phyloP scores from a whole-genome alignment of 768 basidiomycete species.

The Ramaria sp. region DNA sequence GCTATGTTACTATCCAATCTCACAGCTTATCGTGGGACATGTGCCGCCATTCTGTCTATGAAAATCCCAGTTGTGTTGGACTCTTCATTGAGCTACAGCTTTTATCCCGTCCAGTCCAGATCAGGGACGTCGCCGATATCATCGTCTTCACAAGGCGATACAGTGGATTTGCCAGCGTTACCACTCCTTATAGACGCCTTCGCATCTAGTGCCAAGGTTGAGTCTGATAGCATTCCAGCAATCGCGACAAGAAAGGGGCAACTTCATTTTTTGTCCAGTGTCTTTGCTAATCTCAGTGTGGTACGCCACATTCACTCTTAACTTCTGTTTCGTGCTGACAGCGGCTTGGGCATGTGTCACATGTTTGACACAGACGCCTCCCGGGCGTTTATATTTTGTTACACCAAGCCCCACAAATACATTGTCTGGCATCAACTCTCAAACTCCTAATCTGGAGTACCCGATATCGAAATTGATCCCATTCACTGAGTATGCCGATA shows the following conservation, averaged over 20 bases:
- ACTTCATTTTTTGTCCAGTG: constrained; percentile 85
- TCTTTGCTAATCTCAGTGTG: constrained; percentile 83
- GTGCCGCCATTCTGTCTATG: constrained; percentile 51
- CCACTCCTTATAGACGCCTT: constrained; percentile 88
- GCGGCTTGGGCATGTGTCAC: background rate
- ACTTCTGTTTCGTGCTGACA: background rate
- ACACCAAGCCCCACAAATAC: constrained; percentile 41
- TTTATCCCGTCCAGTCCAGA: constrained; percentile 68
- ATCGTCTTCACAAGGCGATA: constrained; percentile 47
- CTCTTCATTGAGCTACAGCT: constrained; percentile 36
- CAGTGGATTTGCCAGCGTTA: constrained; percentile 49
- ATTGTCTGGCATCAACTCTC: background rate
- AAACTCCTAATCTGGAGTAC: constrained; percentile 43
- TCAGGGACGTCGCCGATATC: constrained; percentile 73
- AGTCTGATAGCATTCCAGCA: constrained; percentile 35
- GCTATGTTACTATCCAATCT: constrained; percentile 98
- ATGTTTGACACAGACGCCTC: constrained; percentile 42
- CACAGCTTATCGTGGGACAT: constrained; percentile 61
- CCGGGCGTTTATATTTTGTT: constrained; percentile 73
- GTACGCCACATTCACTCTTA: constrained; percentile 33
- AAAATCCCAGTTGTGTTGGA: constrained; percentile 53
- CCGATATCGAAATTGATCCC: constrained; percentile 72
- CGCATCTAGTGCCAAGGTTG: constrained; percentile 54
- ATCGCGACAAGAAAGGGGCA: constrained; percentile 51
- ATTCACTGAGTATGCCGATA: constrained; percentile 86